Conservation (phyloP, 148 eudicot genomes). For the Vaccinium corymbosum region DNA sequence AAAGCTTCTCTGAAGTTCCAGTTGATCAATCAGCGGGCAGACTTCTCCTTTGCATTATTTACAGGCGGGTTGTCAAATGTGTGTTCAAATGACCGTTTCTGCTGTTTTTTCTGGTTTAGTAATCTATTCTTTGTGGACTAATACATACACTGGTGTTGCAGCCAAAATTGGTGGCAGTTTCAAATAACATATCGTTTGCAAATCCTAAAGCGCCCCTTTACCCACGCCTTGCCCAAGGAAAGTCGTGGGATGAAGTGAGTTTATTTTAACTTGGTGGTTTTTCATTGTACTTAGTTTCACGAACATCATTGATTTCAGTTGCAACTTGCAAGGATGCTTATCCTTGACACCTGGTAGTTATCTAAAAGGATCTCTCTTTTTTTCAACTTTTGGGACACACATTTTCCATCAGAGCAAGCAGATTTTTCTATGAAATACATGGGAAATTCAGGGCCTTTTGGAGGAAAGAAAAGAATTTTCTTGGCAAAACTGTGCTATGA, state of each 20-base stretch:
- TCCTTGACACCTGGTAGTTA: background rate
- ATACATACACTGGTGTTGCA: slow-evolving; percentile 21
- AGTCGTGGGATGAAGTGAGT: slow-evolving; percentile 51
- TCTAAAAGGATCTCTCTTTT: background rate
- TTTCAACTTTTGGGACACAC: background rate
- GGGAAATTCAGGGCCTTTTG: background rate
- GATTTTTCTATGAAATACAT: background rate
- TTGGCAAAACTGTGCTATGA: background rate
- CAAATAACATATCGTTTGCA: slow-evolving; percentile 48
- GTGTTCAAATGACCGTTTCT: slow-evolving; percentile 21
- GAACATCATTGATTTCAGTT: background rate
- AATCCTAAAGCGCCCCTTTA: slow-evolving; percentile 81
- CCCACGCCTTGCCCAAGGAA: slow-evolving; percentile 58
- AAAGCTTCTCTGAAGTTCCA: slow-evolving; percentile 51
- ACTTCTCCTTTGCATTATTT: slow-evolving; percentile 85
- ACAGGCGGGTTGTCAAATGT: slow-evolving; percentile 74
- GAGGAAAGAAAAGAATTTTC: background rate
- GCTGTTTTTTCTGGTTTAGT: background rate
- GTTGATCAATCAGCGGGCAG: slow-evolving; percentile 91
- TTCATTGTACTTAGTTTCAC: background rate
- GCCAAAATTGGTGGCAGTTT: slow-evolving; percentile 66
- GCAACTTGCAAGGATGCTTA: background rate
- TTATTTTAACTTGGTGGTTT: background rate
- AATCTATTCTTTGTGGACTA: background rate
- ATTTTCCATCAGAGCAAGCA: background rate